These are phyloP conservation scores for Ophiostoma perfectum DNA, from an alignment of 2,329 filamentous ascomycete genomes.

Conservation along the genomic window DNA sequence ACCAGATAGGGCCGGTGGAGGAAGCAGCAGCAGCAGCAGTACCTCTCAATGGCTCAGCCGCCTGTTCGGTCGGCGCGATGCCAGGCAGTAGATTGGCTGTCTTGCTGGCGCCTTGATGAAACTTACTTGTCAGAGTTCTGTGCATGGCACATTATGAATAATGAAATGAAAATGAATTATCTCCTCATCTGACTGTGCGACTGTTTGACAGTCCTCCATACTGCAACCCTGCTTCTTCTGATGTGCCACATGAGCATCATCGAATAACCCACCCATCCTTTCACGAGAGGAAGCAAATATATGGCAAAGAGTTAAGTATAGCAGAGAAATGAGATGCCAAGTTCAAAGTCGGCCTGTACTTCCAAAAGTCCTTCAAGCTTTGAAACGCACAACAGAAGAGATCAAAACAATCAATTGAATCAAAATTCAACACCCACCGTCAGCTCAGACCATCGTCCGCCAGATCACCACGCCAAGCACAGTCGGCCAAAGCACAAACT, in stretches of 20 bases:
- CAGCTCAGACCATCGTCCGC: slow-evolving; percentile 8
- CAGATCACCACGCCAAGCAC: slow-evolving; percentile 27
- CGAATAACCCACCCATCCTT: too few species aligned
- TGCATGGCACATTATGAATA: not conserved
- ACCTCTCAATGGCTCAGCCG: not conserved
- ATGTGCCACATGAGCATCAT: too few species aligned
- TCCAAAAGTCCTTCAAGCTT: too few species aligned
- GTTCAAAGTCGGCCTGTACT: too few species aligned
- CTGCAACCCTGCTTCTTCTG: too few species aligned
- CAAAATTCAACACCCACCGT: not conserved
- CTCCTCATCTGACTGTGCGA: not conserved
- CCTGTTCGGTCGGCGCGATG: not conserved
- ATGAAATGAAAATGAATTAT: not conserved
- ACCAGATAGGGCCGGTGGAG: not conserved
- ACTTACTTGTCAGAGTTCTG: not conserved
- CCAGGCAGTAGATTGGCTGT: not conserved
- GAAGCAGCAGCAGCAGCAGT: not conserved
- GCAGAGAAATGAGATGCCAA: too few species aligned
- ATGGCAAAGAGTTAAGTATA: too few species aligned
- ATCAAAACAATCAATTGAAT: not conserved
- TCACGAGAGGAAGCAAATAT: too few species aligned
- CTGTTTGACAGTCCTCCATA: too few species aligned
- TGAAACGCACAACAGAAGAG: not conserved
- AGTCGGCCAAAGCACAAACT: slow-evolving; percentile 27
- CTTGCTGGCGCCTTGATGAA: not conserved